Evolutionary conservation across 352 stramenopile species (phyloP), one percentile per base, ranked within the genome.

Genomic region (Aphanomyces stellatus): DNA sequence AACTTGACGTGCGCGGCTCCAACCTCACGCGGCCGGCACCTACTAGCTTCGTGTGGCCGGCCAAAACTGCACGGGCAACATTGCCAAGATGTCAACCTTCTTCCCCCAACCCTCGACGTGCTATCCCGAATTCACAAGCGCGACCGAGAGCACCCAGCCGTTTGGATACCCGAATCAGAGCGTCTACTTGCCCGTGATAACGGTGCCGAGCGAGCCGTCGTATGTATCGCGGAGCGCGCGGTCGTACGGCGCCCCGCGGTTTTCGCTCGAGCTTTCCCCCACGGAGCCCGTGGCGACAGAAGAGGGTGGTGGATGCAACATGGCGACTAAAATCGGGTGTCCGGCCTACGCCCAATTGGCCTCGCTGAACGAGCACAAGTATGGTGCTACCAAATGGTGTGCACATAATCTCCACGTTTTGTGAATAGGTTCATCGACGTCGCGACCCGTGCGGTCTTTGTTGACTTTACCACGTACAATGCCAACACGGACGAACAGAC

Each of bases 381-480:
- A 34, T 11, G 43, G n/a, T 10, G n/a, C n/a, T n/a, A n/a, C n/a
- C 25, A 51, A 4, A 3, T 53, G 4, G 8, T 30, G 41, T n/a
- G 11, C n/a, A n/a, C n/a, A n/a, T n/a, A n/a, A n/a, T n/a, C n/a
- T n/a, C n/a, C n/a, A n/a, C n/a, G n/a, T n/a, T n/a, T 49, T 8
- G 24, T 1, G 53, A 51, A 43, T 24, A 67, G 60, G 41, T 67
- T 67, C 3, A 19, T 67, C n/a, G 60, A 67, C 35, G 22, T 55
- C 4, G 60, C 60, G 33, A 67, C 60, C 6, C 43, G 60, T 22
- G 60, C 24, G 0, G 22, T 67, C 4, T 67, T 59, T 19, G 57
- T 67, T 31, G 60, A 67, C 43, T 67, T 67, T 25, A 67, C 60
- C 5, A 35, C 46, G 37, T 67, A 67, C 49, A 67, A 67, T 31